Base-by-base conservation (phyloP, 305 asterid species). In the Stenogyne calaminthoides region DNA sequence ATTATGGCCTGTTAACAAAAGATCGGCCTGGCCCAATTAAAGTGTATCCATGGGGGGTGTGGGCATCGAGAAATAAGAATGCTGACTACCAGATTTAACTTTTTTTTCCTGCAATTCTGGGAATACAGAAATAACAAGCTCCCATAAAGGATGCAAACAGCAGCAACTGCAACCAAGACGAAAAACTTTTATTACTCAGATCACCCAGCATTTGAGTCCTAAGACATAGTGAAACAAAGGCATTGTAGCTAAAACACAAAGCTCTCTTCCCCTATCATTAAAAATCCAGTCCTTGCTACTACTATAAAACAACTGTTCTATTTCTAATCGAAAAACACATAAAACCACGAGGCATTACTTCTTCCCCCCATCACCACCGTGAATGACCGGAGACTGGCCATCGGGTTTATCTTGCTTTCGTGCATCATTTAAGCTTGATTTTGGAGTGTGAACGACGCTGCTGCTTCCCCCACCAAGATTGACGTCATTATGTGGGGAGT, bases 321-420 rank as follows among this genome's bases (percentile, higher is more conserved):
- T 58, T 15, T 63, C 78, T 76, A 64, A 25, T 61, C 55, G 27
- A 69, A 69, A 36, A 71, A n/a, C 40, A 14, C 62, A 9, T 49
- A 67, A 74, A 65, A 76, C 67, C 12, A 72, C 55, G 67, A 61
- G 64, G n/a, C 51, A 56, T 70, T 72, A 68, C 37, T 71, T 69
- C 84, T 81, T 78, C 85, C 68, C 90, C 16, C 68, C 85, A 34
- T 81, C 89, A 68, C 80, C 83, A 81, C 51, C 42, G 81, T 49
- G 56, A 49, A 49, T 8, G 9, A 72, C 80, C 9, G 57, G 59
- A 5, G 78, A 82, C 51, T 79, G 86, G 11, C 80, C 91, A 56
- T 83, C 88, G 0, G 88, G 77, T 27, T 76, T 75, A 36, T 81
- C 95, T 68, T 78, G 93, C 76, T 82, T 88, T 42, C 71, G 76